Conservation (phyloP, 371 early-diverging fungal genomes). For the Chytridium lagenaria region DNA sequence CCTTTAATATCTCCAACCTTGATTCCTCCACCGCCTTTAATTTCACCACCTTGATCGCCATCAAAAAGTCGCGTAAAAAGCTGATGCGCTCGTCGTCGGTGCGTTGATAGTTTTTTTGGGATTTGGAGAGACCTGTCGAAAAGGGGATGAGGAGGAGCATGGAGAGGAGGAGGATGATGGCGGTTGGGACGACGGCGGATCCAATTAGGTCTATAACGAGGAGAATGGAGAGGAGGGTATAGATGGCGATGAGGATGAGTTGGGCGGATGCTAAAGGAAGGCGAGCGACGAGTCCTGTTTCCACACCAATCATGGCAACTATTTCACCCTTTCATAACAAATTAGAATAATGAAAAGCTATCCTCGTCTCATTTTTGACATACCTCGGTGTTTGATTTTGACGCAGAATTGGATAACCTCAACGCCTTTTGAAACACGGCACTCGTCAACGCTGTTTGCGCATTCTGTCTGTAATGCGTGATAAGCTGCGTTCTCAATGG, state of each 20-base stretch:
- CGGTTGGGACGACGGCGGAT: conserved; percentile 22
- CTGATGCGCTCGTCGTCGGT: too few relatives aligned
- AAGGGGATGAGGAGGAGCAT: too few relatives aligned
- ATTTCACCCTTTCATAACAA: conserved; percentile 6
- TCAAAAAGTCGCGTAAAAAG: too few relatives aligned
- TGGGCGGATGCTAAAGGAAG: background rate
- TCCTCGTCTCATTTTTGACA: too few relatives aligned
- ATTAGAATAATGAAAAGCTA: too few relatives aligned
- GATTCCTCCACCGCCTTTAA: too few relatives aligned
- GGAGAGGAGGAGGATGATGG: too few relatives aligned
- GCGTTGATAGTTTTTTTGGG: too few relatives aligned
- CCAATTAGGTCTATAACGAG: conserved; percentile 25
- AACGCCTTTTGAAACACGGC: conserved; percentile 36
- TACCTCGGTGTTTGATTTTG: background rate
- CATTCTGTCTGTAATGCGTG: conserved; percentile 10
- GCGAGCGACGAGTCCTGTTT: background rate
- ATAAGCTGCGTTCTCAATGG: conserved; percentile 22
- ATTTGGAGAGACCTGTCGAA: too few relatives aligned
- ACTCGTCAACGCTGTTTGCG: conserved; percentile 28
- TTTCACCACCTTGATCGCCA: too few relatives aligned
- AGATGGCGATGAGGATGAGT: conserved; percentile 3
- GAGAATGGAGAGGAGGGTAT: conserved; percentile 18
- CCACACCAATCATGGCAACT: background rate
- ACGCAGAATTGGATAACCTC: background rate
- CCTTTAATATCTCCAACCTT: too few relatives aligned